Conservation (phyloP, 805 yeast species). For the Pichia californica region DNA sequence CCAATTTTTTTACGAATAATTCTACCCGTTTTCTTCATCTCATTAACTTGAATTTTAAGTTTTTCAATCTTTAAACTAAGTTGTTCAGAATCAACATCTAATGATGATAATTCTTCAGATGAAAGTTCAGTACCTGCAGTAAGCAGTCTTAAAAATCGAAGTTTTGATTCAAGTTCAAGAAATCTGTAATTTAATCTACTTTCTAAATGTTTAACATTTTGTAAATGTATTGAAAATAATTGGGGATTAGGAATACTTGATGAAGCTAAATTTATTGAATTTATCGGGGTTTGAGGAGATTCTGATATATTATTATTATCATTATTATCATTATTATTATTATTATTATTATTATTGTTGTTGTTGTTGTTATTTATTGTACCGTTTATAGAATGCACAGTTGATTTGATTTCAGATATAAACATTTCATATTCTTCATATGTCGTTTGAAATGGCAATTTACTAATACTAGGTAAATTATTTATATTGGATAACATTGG, state of each 20-base stretch:
- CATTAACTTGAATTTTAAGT: constrained; percentile 15
- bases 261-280: not conserved
- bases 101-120: constrained; percentile 17
- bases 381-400: too few species aligned
- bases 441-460: constrained; percentile 9
- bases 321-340: not conserved
- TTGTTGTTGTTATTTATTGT: too few species aligned
- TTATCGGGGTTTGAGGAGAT: constrained; percentile 1
- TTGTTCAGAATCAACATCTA: constrained; percentile 16
- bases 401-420: not conserved
- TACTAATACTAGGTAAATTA: not conserved
- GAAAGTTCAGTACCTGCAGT: constrained; percentile 29
- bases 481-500: not conserved
- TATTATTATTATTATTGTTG: not conserved
- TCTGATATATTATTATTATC: not conserved
- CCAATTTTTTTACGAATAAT: constrained; percentile 11
- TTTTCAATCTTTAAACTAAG: constrained; percentile 12
- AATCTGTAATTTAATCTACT: constrained; percentile 53
- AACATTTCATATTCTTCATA: constrained; percentile 13
- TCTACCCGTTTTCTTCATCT: constrained; percentile 14
- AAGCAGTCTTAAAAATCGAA: constrained; percentile 52
- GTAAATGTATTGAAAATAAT: constrained; percentile 5
- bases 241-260: constrained; percentile 2
- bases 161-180: constrained; percentile 67
- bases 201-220: constrained; percentile 7